Conservation (phyloP, 257 asterid species). For the Primulina tabacum region DNA sequence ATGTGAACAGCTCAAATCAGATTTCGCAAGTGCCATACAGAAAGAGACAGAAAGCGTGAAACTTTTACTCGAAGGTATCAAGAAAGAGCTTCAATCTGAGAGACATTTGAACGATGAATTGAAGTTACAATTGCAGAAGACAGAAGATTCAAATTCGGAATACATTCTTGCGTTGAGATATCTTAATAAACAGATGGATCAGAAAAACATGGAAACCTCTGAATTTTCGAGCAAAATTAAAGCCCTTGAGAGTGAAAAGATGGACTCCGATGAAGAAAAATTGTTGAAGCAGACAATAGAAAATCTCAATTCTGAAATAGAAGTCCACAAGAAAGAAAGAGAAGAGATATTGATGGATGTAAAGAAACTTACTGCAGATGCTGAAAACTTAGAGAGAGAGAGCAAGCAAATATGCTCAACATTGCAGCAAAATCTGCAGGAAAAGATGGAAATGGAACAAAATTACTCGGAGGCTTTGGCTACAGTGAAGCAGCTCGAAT, state of each 20-base stretch:
- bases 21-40: constrained; percentile 29
- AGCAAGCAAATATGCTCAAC: constrained; percentile 40
- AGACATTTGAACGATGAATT: constrained; percentile 53
- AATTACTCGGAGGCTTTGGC: constrained; percentile 45
- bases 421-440: constrained; percentile 47
- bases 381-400: constrained; percentile 47
- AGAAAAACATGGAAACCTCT: constrained; percentile 59
- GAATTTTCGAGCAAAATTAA: constrained; percentile 53
- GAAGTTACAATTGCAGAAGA: constrained; percentile 61
- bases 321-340: constrained; percentile 58
- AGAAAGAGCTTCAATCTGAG: constrained; percentile 63
- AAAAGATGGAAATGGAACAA: constrained; percentile 45
- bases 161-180: constrained; percentile 71
- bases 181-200: constrained; percentile 61
- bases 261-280: constrained; percentile 36
- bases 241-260: constrained; percentile 34
- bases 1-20: constrained; percentile 56
- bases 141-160: constrained; percentile 88
- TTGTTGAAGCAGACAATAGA: constrained; percentile 48
- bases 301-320: constrained; percentile 52
- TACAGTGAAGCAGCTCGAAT: constrained; percentile 50
- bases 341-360: constrained; percentile 41
- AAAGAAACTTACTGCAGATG: constrained; percentile 49
- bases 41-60: constrained; percentile 35
- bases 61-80: constrained; percentile 39